These are phyloP conservation scores for Buxus sempervirens DNA, from an alignment of 164 flowering plant species.

Conservation along the genomic window DNA sequence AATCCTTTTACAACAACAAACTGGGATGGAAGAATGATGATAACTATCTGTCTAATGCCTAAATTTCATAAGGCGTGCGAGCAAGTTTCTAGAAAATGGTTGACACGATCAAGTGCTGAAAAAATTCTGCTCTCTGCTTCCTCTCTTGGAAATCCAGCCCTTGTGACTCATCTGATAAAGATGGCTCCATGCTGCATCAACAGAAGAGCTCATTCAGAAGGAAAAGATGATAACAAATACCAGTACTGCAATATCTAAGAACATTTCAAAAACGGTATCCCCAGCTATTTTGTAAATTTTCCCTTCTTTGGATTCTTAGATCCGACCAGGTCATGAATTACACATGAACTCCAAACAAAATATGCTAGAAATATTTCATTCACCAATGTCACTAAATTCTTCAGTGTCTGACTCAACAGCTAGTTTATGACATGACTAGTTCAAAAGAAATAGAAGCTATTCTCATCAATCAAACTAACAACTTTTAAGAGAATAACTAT, in stretches of 20 bases:
- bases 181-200: conserved; percentile 28
- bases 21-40: background rate
- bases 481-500: no score
- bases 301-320: background rate
- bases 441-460: no score
- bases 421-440: no score
- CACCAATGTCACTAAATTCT: no score
- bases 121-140: conserved; percentile 33
- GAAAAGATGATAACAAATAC: no score
- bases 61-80: background rate
- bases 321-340: background rate
- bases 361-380: background rate
- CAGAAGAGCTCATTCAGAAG: no score
- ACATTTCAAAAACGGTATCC: no score
- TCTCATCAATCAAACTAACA: no score
- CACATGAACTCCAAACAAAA: background rate
- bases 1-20: background rate
- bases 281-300: no score
- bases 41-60: background rate
- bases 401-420: no score
- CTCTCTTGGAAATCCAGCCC: conserved; percentile 35
- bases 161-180: conserved; percentile 14
- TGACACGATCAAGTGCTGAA: conserved; percentile 22
- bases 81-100: conserved; percentile 30
- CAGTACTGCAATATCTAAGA: no score